Evolutionary conservation across 495 filamentous ascomycete genomes (phyloP), one percentile per base, ranked within the genome.

Genomic region (Saxophila tyrrhenica): DNA sequence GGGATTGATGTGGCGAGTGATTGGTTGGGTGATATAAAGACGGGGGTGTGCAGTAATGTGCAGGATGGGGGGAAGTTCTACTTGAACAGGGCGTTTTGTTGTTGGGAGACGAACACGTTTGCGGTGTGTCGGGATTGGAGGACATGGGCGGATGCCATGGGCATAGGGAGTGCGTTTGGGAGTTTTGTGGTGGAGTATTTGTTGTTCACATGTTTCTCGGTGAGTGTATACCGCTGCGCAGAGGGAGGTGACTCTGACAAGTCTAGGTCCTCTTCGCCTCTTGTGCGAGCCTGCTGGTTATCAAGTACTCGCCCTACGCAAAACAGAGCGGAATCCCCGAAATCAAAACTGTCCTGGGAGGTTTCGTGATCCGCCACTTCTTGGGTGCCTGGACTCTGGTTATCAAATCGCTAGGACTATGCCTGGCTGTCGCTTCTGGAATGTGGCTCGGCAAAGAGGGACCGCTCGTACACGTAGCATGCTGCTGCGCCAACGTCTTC

Each of bases 361-460:
- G 92, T 20, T 97, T 95, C 71, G 82, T 98, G 10, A 96, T 98
- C 53, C 79, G 83, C 51, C 79, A 83, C 63, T 96, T 98, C 60
- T 78, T 98, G 77, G 89, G 92, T 5, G 70, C 77, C n/a, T 95
- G 90, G 91, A 96, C 91, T 0, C 72, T 98, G 62, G 68, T 86
- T 21, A 89, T 91, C 47, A 98, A 98, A 64, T 94, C 89, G 2
- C 67, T 98, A 39, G 92, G 92, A 41, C 69, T 98, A 71, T 94
- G 92, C 68, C 78, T 98, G 41, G 83, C 92, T 23, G 94, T 96
- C 58, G 88, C 89, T 58, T 97, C 92, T 19, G 94, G 92, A 15
- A 78, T 98, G 70, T 98, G 92, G 92, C 70, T 98, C n/a, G 92
- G 92, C 19, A 98, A 98, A 66, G 92, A 98, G 75, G 92, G 92